Evolutionary conservation across 2,329 filamentous ascomycete genomes (phyloP).

Genomic region (Leptographium flavum): DNA sequence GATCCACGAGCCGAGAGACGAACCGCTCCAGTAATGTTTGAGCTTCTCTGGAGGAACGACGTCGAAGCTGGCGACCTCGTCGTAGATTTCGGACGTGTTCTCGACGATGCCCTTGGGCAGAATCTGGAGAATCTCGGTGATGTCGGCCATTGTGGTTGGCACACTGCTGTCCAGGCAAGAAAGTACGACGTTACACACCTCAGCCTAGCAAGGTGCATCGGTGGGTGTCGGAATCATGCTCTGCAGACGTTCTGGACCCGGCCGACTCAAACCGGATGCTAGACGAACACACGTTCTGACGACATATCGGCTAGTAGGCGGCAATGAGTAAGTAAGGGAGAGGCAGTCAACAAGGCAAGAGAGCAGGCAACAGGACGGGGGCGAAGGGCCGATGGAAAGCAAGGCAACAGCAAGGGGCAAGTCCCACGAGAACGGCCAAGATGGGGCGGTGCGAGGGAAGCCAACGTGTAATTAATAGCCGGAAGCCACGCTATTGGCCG

Average conservation of each 20-base stretch:
- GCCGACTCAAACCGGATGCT: neutral
- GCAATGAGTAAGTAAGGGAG: neutral
- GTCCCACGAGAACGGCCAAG: constrained; percentile 3
- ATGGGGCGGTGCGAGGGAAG: constrained; percentile 7
- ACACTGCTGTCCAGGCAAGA: neutral
- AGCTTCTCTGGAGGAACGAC: constrained; percentile 38
- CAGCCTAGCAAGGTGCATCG: too few relatives aligned
- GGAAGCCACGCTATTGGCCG: neutral
- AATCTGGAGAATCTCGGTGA: constrained; percentile 22
- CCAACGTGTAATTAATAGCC: neutral
- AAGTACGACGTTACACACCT: too few relatives aligned
- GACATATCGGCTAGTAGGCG: too few relatives aligned
- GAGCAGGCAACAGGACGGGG: neutral
- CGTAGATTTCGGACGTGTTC: constrained; percentile 37
- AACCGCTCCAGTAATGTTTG: constrained; percentile 44
- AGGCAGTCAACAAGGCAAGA: neutral
- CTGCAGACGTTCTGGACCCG: neutral
- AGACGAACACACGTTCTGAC: neutral
- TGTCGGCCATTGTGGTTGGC: neutral
- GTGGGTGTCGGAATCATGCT: too few relatives aligned
- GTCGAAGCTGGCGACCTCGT: constrained; percentile 36
- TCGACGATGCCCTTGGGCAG: constrained; percentile 43
- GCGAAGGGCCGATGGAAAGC: neutral
- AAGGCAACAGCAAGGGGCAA: neutral
- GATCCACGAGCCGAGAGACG: neutral